phyloP scores from a whole-genome alignment of 176 grass and related monocot genomes.

The Poa annua region DNA sequence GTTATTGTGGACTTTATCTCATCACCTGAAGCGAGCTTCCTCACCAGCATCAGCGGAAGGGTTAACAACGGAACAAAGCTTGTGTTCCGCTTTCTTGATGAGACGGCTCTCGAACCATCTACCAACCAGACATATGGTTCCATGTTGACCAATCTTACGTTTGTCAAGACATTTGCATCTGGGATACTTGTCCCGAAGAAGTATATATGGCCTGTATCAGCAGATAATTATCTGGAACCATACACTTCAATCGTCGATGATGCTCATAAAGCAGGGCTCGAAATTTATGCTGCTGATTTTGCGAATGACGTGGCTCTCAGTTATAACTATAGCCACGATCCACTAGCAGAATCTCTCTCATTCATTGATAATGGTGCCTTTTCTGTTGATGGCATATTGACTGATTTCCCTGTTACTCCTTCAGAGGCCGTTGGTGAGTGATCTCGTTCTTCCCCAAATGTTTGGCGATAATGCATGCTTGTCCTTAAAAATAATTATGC shows the following conservation, averaged over 20 bases:
- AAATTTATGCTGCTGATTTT: constrained; percentile 85
- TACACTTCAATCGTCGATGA: constrained; percentile 70
- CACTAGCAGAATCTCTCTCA: constrained; percentile 72
- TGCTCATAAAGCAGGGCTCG: constrained; percentile 84
- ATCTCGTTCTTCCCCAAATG: constrained; percentile 7
- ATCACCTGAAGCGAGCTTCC: constrained; percentile 77
- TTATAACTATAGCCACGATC: constrained; percentile 89
- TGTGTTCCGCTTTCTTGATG: constrained; percentile 77
- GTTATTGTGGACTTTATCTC: constrained; percentile 78
- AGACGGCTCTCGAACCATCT: constrained; percentile 57
- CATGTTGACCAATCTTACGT: constrained; percentile 84
- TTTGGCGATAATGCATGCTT: constrained; percentile 12
- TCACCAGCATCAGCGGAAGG: constrained; percentile 54
- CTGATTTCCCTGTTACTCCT: constrained; percentile 80
- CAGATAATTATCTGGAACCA: constrained; percentile 73
- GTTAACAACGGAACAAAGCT: constrained; percentile 69
- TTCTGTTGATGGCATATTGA: constrained; percentile 89
- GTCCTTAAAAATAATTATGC: neutral
- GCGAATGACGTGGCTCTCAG: constrained; percentile 76
- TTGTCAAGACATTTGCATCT: constrained; percentile 84
- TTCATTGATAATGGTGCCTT: constrained; percentile 87
- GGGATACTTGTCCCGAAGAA: constrained; percentile 93
- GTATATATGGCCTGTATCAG: constrained; percentile 78
- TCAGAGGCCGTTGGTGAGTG: constrained; percentile 77
- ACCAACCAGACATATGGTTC: constrained; percentile 71